Evolutionary conservation across 768 basidiomycete genomes (phyloP).

Genomic region (Russula emetica): DNA sequence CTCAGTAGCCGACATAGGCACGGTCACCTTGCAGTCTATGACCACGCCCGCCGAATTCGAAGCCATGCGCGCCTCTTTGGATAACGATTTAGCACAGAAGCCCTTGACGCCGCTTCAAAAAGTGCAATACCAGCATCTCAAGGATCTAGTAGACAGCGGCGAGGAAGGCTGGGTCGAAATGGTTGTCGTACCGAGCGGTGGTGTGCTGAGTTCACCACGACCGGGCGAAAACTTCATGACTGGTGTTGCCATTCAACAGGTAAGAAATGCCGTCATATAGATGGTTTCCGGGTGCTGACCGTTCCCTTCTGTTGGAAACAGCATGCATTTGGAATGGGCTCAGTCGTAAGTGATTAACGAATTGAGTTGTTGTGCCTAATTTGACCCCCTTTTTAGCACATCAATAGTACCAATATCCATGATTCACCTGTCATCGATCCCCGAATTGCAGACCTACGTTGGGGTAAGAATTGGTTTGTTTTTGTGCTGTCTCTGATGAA

Average conservation of each 20-base stretch:
- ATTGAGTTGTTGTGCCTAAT: neutral
- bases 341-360: constrained; percentile 17
- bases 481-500: neutral
- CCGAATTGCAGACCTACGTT: constrained; percentile 20
- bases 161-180: constrained; percentile 26
- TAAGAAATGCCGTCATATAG: neutral
- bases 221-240: constrained; percentile 22
- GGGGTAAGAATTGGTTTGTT: constrained; percentile 15
- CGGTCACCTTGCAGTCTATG: constrained; percentile 21
- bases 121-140: constrained; percentile 21
- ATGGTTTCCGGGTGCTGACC: neutral
- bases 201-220: constrained; percentile 15
- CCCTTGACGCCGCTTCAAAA: constrained; percentile 21
- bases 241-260: constrained; percentile 26
- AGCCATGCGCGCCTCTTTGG: constrained; percentile 21
- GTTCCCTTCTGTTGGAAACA: neutral
- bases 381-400: constrained; percentile 15
- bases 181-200: constrained; percentile 25
- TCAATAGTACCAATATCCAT: constrained; percentile 20
- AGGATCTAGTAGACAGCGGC: constrained; percentile 21
- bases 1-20: constrained; percentile 21
- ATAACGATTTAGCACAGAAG: constrained; percentile 15
- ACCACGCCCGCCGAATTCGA: constrained; percentile 21
- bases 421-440: constrained; percentile 22
- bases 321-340: constrained; percentile 25